Base-by-base conservation (phyloP, 2,329 filamentous ascomycete species). In the Fusarium redolens region DNA sequence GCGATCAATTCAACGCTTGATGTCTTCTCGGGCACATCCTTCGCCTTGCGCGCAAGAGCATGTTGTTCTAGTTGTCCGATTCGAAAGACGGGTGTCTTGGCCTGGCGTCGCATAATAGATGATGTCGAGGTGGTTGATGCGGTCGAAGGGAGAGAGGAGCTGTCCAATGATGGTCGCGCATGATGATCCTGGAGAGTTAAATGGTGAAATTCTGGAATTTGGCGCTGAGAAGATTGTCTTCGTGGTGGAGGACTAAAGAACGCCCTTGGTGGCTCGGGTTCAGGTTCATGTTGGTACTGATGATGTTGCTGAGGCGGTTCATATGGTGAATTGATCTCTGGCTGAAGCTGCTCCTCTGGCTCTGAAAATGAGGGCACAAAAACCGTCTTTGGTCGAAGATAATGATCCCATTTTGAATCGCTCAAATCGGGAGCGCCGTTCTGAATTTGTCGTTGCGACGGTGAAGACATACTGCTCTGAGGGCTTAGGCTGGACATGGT, bases 41-140 rank as follows among this genome's bases (percentile, higher is more conserved):
- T 68, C 12, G 72, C 64, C 62, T 72, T 69, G 51, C 75, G 65
- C 48, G 68, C 64, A 30, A 75, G 69, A 18, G 74, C 65, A 11
- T 79, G 74, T 45, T 68, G 79, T 65, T 88, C 87, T 4, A 87
- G 80, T 72, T 88, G 86, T 18, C 86, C 86, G 63, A 88, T 85
- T 14, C 80, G 80, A 45, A 82, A 82, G 28, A 88, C 85, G 0
- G 86, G 87, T 4, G 86, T 88, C 77, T 88, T 89, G 43, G 86
- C 85, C 57, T 85, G 84, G 35, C 85, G 83, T 62, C 85, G 83
- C 72, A 82, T 81, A 11, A 77, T 78, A 5, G 79, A 80, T 61
- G 71, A 61, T 11, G 75, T 77, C 22, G 76, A 78, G 12, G 73
- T 78, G 44, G 61, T 79, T 71, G 66, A 86, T 79, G 71, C 86